These are phyloP conservation scores for Seiridium cupressi DNA, from an alignment of 2,329 filamentous ascomycete genomes.

Conservation along the genomic window DNA sequence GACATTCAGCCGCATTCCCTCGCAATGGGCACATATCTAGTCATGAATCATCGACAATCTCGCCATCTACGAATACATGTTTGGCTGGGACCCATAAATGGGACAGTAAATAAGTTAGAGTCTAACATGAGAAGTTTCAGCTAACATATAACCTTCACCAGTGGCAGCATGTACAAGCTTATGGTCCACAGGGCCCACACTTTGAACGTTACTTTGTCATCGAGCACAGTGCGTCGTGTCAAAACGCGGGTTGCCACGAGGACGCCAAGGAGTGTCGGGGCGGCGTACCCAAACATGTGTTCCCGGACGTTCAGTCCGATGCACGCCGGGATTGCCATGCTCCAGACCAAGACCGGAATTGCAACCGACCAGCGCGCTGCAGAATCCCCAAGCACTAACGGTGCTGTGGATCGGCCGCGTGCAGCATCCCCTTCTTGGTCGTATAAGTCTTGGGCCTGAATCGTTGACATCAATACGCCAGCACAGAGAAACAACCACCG, in stretches of 20 bases:
- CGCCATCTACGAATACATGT: no score
- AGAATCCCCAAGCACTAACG: neutral
- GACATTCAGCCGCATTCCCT: no score
- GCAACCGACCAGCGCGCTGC: neutral
- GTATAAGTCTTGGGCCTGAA: neutral
- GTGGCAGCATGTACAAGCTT: neutral
- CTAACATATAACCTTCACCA: neutral
- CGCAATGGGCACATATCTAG: no score
- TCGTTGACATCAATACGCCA: neutral
- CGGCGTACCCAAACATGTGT: neutral
- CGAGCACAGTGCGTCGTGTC: neutral
- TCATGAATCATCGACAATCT: no score
- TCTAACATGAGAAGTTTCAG: neutral
- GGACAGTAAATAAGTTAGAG: neutral
- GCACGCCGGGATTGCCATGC: neutral
- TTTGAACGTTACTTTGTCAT: neutral
- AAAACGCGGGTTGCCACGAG: neutral
- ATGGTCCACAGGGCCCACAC: neutral
- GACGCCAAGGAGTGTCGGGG: neutral
- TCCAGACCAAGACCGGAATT: neutral
- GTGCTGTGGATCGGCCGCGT: neutral
- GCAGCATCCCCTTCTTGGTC: neutral
- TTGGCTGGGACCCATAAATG: no score
- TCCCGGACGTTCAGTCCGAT: neutral
- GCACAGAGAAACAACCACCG: neutral